phyloP scores from a whole-genome alignment of 176 grass and related monocot genomes.

The Eleusine coracana region DNA sequence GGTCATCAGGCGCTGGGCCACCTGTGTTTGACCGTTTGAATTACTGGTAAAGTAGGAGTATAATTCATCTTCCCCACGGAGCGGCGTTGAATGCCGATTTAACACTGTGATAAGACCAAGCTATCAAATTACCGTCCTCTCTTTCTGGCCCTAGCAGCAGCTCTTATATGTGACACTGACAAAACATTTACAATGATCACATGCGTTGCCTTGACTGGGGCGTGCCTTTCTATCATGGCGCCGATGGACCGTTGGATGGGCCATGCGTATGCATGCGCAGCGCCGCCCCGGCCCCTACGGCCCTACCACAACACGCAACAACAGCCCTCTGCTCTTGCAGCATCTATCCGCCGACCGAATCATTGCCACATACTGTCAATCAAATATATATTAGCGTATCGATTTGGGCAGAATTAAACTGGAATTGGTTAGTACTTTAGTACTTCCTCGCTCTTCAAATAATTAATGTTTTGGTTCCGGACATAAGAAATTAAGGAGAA shows the following conservation, averaged over 20 bases:
- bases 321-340: background rate
- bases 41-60: background rate
- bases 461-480: too few species aligned
- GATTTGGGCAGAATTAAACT: too few species aligned
- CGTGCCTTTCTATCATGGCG: conserved; percentile 7
- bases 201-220: conserved; percentile 34
- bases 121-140: background rate
- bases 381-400: too few species aligned
- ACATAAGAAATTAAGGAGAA: too few species aligned
- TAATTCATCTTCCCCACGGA: too few species aligned
- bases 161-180: too few species aligned
- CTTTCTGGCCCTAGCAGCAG: background rate
- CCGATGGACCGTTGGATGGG: conserved; percentile 14
- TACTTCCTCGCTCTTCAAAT: too few species aligned
- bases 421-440: too few species aligned
- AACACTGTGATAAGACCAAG: background rate
- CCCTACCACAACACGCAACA: background rate
- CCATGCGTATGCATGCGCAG: background rate
- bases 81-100: background rate
- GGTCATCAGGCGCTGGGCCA: background rate
- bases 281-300: conserved; percentile 8
- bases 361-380: background rate
- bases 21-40: background rate
- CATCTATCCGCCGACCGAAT: conserved; percentile 18
- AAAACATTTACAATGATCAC: conserved; percentile 33